Evolutionary conservation across 192 early-diverging fungal genomes (phyloP), one percentile per base, ranked within the genome.

Genomic region (Spizellomyces sp.): DNA sequence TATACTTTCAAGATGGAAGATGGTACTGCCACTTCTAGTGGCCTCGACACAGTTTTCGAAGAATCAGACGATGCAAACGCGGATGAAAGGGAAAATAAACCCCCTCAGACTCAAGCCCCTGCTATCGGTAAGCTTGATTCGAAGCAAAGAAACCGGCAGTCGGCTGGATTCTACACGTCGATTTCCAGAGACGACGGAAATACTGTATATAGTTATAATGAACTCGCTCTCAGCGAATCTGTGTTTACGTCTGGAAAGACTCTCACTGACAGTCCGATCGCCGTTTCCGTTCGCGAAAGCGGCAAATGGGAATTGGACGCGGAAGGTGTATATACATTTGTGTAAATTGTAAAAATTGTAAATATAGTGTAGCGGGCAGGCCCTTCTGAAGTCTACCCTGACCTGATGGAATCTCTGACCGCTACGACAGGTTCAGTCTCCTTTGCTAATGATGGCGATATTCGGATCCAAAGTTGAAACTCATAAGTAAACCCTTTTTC

Each of bases 401-500:
- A 36, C 27, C 27, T 36, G 27, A 36, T 36, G 27, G 27, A 36
- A 36, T 36, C 3, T 36, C 3, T 36, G 27, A 36, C 27, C 3
- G 27, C 27, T 36, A 36, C 27, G 1, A 36, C 27, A 36, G 27
- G 27, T 36, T 36, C 27, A 36, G 0, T 36, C 27, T 3, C 27
- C 27, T 36, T 36, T 36, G 27, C 27, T 36, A 36, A 36, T 36
- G 27, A 36, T 36, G 27, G 27, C 27, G 27, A 36, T 36, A 36
- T 36, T 36, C 27, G 27, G 27, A 3, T 36, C 27, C 27, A 90
- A 47, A 91, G 57, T 58, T 73, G 62, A 69, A 87, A 92, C 78
- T 90, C 82, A 75, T 85, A 92, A 15, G 81, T 76, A 41, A 87
- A 76, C 17, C 85, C 87, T 10, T 77, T 81, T 62, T 90, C 83